Conservation (phyloP, 2,329 filamentous ascomycete species). For the Plectosphaerella cucumerina region DNA sequence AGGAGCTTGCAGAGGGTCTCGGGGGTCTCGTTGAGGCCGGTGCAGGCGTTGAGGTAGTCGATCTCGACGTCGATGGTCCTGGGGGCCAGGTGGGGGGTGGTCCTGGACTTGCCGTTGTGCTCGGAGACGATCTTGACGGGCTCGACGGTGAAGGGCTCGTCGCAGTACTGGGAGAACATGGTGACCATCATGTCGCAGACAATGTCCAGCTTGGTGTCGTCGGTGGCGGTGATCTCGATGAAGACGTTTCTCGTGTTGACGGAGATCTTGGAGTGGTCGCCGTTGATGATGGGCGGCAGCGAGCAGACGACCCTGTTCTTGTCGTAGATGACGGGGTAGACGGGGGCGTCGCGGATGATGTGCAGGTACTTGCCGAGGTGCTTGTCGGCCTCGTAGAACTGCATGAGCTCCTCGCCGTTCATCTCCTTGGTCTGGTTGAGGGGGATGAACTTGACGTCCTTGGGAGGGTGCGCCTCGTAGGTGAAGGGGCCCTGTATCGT, state of each 20-base stretch:
- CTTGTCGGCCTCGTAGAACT: constrained; percentile 92
- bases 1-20: constrained; percentile 75
- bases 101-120: constrained; percentile 79
- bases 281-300: constrained; percentile 95
- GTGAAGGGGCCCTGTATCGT: constrained; percentile 93
- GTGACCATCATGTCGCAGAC: constrained; percentile 93
- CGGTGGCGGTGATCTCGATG: constrained; percentile 94
- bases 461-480: constrained; percentile 88
- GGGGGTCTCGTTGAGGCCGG: constrained; percentile 72
- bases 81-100: constrained; percentile 76
- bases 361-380: constrained; percentile 86
- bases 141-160: constrained; percentile 87
- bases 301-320: constrained; percentile 84
- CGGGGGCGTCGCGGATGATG: constrained; percentile 89
- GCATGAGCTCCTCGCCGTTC: constrained; percentile 85
- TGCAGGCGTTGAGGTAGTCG: constrained; percentile 91
- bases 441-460: constrained; percentile 85
- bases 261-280: constrained; percentile 94
- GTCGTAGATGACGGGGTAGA: constrained; percentile 96
- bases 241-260: constrained; percentile 89
- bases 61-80: constrained; percentile 78
- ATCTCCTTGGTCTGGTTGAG: constrained; percentile 90
- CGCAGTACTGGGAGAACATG: constrained; percentile 94
- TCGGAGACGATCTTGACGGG: constrained; percentile 88
- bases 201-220: constrained; percentile 93